Base-by-base conservation (phyloP, 1,284 basidiomycete genomes). In the Ceratobasidium sp. region DNA sequence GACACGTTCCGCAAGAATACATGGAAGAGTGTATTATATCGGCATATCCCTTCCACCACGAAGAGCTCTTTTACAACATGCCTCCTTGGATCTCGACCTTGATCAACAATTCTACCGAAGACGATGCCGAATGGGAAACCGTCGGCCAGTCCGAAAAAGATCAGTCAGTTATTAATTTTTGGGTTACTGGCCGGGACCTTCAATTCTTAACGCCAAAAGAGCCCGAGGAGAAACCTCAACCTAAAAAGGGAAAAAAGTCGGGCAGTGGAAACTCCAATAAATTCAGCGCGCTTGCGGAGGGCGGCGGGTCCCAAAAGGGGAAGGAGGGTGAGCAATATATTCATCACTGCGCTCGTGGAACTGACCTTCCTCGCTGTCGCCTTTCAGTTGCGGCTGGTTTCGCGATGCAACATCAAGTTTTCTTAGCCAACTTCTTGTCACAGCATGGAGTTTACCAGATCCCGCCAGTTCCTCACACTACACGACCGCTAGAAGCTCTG, bases 11-110 rank as follows among this genome's bases (percentile, higher is more conserved):
- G 26, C 85, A 86, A 0, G 81, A 84, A 0, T 83, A 87, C 64
- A 83, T 91, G 54, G 77, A 83, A 28, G 79, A 84, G 0, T 86
- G 88, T 80, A 81, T 92, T 2, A 78, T 83, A 6, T 79, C 84
- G 2, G 82, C 84, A 6, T 84, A 87, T 79, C 88, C 89, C 0
- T 86, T 87, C 23, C 87, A 89, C 40, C 82, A 84, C 54, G 84
- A 84, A 17, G 82, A 83, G 28, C 80, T 91, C 6, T 76, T 76
- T 40, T 20, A 77, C 0, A 64, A 81, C 7, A 86, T 87, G 0
- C 88, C 89, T 1, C 38, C 23, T 7, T 91, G 88, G 89, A 84
- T 90, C 48, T 79, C 13, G 20, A 71, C 59, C 56, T 80, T 76
- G 17, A 59, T 59, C 26, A 5, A 10, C 56, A n/a, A 65, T 50